Evolutionary conservation across 768 basidiomycete genomes (phyloP).

Genomic region (Lactarius hatsudake): DNA sequence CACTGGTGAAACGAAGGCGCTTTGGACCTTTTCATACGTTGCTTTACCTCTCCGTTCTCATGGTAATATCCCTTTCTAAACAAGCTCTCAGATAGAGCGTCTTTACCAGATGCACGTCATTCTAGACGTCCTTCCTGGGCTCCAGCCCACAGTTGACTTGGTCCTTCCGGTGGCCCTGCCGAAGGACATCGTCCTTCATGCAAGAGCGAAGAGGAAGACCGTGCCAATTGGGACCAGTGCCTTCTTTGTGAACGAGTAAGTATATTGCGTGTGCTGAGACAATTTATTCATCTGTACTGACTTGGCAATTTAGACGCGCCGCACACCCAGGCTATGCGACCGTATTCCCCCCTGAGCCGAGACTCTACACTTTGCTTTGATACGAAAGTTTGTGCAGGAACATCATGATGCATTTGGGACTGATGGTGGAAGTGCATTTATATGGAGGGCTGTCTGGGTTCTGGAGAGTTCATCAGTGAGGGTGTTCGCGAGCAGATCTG

Average conservation of each 20-base stretch:
- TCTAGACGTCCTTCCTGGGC: slow-evolving; percentile 74
- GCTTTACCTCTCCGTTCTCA: not conserved
- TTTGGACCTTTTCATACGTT: slow-evolving; percentile 74
- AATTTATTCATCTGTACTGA: not conserved
- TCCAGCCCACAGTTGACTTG: slow-evolving; percentile 75
- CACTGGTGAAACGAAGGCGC: slow-evolving; percentile 82
- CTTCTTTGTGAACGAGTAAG: slow-evolving; percentile 67
- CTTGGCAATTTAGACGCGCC: slow-evolving; percentile 48
- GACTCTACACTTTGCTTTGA: slow-evolving; percentile 88
- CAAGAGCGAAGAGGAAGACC: slow-evolving; percentile 32
- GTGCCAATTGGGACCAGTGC: slow-evolving; percentile 64
- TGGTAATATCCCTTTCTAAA: not conserved
- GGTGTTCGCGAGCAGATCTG: slow-evolving; percentile 15
- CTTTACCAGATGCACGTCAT: slow-evolving; percentile 87
- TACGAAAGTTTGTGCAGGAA: slow-evolving; percentile 56
- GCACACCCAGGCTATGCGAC: slow-evolving; percentile 67
- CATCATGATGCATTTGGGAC: slow-evolving; percentile 47
- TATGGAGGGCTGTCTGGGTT: slow-evolving; percentile 83
- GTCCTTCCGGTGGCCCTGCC: slow-evolving; percentile 44
- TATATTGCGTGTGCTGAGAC: slow-evolving; percentile 32
- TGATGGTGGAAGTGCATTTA: slow-evolving; percentile 69
- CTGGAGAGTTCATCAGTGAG: slow-evolving; percentile 59
- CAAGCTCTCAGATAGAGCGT: slow-evolving; percentile 77
- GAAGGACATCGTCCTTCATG: slow-evolving; percentile 30
- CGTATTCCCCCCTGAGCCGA: slow-evolving; percentile 76